These are phyloP conservation scores for Cordyceps tenuipes DNA, from an alignment of 2,329 filamentous ascomycete genomes.

Conservation along the genomic window DNA sequence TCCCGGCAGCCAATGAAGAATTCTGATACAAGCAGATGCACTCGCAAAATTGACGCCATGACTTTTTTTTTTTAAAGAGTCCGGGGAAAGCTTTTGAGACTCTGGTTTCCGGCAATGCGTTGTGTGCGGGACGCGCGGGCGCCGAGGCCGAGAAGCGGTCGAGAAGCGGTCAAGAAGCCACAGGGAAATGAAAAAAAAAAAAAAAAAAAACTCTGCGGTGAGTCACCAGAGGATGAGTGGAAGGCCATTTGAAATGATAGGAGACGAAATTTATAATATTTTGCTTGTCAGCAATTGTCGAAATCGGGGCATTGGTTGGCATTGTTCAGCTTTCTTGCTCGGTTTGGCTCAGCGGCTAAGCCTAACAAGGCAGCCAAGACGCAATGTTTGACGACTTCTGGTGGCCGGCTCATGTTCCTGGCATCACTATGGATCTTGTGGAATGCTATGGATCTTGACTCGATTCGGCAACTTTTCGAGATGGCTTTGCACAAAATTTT, in stretches of 20 bases:
- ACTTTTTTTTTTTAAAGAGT: not conserved
- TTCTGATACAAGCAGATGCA: too few species aligned
- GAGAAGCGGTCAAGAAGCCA: not conserved
- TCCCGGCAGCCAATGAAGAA: not conserved
- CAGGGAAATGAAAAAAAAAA: too few species aligned
- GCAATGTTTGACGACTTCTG: not conserved
- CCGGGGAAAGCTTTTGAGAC: not conserved
- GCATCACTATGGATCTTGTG: not conserved
- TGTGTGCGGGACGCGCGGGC: not conserved
- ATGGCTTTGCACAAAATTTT: not conserved
- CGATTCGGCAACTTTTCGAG: slow-evolving; percentile 8
- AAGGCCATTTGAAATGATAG: not conserved
- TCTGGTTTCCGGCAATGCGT: not conserved
- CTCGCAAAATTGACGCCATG: not conserved
- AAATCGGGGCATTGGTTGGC: not conserved
- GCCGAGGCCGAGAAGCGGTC: not conserved
- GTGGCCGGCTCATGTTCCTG: not conserved
- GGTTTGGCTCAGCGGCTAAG: not conserved
- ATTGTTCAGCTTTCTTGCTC: not conserved
- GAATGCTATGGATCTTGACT: slow-evolving; percentile 4
- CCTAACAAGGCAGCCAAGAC: slow-evolving; percentile 11
- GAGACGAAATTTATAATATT: not conserved
- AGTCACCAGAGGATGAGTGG: too few species aligned
- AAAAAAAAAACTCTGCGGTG: not conserved
- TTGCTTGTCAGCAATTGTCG: not conserved